phyloP scores from a whole-genome alignment of 805 yeast species.

The Yarrowia porcina region DNA sequence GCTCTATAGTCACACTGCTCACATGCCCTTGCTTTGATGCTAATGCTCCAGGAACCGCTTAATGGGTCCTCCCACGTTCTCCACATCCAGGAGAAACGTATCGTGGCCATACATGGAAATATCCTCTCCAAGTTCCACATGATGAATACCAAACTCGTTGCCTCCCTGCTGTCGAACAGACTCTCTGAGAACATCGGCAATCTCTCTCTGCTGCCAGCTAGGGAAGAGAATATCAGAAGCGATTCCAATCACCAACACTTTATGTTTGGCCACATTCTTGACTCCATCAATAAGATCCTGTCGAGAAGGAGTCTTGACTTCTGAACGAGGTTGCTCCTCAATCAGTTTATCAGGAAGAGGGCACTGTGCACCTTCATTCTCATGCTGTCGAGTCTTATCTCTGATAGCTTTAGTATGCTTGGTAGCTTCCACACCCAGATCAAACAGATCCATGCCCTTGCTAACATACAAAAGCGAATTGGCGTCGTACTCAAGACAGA shows the following conservation, averaged over 20 bases:
- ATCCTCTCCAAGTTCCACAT: slow-evolving; percentile 72
- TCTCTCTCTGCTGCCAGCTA: slow-evolving; percentile 89
- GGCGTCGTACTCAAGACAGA: slow-evolving; percentile 86
- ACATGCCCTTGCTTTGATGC: not conserved
- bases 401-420: slow-evolving; percentile 26
- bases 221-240: slow-evolving; percentile 90
- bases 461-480: slow-evolving; percentile 82
- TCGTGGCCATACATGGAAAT: slow-evolving; percentile 87
- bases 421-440: slow-evolving; percentile 49
- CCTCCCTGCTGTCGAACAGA: slow-evolving; percentile 40
- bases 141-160: slow-evolving; percentile 45
- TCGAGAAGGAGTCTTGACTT: slow-evolving; percentile 49
- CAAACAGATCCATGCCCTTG: slow-evolving; percentile 94
- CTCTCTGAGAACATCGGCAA: slow-evolving; percentile 54
- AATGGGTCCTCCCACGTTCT: slow-evolving; percentile 77
- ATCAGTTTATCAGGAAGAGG: slow-evolving; percentile 53
- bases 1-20: slow-evolving; percentile 7
- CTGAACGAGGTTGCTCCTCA: slow-evolving; percentile 48
- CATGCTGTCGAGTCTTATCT: slow-evolving; percentile 2
- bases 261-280: slow-evolving; percentile 56
- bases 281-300: slow-evolving; percentile 67
- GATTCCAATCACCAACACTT: slow-evolving; percentile 82
- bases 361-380: slow-evolving; percentile 33
- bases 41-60: slow-evolving; percentile 51
- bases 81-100: slow-evolving; percentile 76